phyloP scores from a whole-genome alignment of 179 eudicot species.

The Camellia oleifera region DNA sequence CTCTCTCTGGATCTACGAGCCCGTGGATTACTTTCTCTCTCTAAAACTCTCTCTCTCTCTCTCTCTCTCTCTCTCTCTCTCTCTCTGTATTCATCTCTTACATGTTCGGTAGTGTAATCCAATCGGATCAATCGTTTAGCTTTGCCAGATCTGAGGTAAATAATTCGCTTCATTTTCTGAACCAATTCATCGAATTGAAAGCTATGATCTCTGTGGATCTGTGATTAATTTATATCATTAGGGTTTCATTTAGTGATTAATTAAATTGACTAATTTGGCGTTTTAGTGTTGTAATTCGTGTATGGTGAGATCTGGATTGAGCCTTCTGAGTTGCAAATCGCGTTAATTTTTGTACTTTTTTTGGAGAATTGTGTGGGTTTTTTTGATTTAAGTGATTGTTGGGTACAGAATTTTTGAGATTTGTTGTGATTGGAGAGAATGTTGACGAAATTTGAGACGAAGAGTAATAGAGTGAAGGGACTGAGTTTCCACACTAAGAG shows the following conservation, averaged over 20 bases:
- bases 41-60: too few species aligned
- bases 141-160: constrained; percentile 37
- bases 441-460: constrained; percentile 88
- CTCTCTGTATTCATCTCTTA: not conserved
- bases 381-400: constrained; percentile 1
- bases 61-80: not conserved
- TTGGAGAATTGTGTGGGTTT: constrained; percentile 17
- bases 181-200: not conserved
- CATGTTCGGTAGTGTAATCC: not conserved
- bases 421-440: constrained; percentile 23
- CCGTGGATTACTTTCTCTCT: not conserved
- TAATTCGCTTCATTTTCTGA: not conserved
- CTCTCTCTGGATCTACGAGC: constrained; percentile 9
- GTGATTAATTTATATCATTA: not conserved
- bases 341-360: not conserved
- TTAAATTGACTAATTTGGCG: not conserved
- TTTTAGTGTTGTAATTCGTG: constrained; percentile 9
- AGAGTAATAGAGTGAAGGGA: constrained; percentile 88
- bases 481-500: constrained; percentile 71
- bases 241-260: not conserved
- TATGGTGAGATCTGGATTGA: not conserved
- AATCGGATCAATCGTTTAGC: constrained; percentile 27
- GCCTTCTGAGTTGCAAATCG: not conserved
- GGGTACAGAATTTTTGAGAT: not conserved
- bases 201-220: constrained; percentile 17